Base-by-base conservation (phyloP, 2,329 filamentous ascomycete genomes). In the Fusarium sp. region DNA sequence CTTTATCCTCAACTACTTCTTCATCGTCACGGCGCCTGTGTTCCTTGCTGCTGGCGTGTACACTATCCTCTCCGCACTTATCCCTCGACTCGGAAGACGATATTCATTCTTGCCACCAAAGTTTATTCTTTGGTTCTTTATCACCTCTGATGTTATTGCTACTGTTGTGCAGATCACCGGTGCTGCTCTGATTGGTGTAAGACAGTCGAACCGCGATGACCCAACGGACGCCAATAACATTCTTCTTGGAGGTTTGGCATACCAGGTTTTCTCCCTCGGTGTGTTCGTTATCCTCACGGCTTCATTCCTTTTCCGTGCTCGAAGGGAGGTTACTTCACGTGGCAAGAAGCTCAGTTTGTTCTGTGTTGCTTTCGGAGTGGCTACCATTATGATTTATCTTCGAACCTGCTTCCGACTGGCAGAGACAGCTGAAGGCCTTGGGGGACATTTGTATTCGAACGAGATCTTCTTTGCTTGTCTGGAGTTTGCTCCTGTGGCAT, bases 1-100 rank as follows among this genome's bases (percentile, higher is more conserved):
- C 80, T 90, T 89, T 71, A 86, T 90, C 42, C 79, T 88, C 49
- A 86, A 88, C 75, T 89, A 89, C 80, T 90, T 90, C 82, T 88
- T 88, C 81, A 88, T 90, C 77, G 87, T 90, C 67, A 86, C 86
- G 0, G 87, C 87, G 0, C 88, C 88, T 3, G 88, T 90, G 41
- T 87, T 89, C 74, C 84, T 89, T 78, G 83, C 86, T 21, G 88
- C 88, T 0, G 83, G 84, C 0, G 86, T 89, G 55, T 90, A 89
- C 80, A 86, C 85, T n/a, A 80, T 87, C 51, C 80, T 89, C 11
- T 85, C 83, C 1, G 82, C 84, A 7, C 78, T 89, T 37, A 87
- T 89, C 56, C 80, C 81, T 46, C 78, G 82, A 15, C 80, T 85
- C 41, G 85, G 84, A 6, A 76, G 78, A 7, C 72, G 79, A 29